Evolutionary conservation across 371 early-diverging fungal species (phyloP), one percentile per base, ranked within the genome.

Genomic region (Mucor saturninus): DNA sequence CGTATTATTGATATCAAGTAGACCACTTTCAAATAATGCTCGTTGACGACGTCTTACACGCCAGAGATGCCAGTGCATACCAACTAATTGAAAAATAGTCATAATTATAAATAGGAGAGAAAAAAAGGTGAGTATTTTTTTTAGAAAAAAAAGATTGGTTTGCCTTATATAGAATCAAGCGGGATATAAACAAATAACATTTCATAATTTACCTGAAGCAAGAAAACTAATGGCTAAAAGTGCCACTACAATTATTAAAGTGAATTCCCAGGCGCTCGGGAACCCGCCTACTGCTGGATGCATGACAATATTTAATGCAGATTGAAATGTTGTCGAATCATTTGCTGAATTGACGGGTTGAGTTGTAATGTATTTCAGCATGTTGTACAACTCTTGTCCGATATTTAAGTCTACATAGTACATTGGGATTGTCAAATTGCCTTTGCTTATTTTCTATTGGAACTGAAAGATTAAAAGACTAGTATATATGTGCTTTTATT

Each of bases 211-310:
- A 83, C 86, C 78, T 54, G 85, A 84, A 49, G 81, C 72, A 29
- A 81, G 50, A 56, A 84, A 76, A 43, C 84, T 80, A 29, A 85
- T 61, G 4, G 79, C 83, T 8, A 85, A 67, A 37, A 86, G 59
- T n/a, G 81, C 79, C 31, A 86, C 79, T 8, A 85, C 82, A 21
- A 86, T 73, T 31, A 84, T 77, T 46, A 86, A 61, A 1, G 81
- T 80, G 60, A 83, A 83, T 66, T 84, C 85, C 86, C 86, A 86
- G 29, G 84, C 73, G 58, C 75, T 76, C 0, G 85, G 75, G 56
- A 80, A 78, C 0, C 71, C 74, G 21, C 75, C 73, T 28, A 74
- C 66, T 15, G 74, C 68, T 13, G 83, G 83, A 56, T 80, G 76
- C 50, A 83, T 61, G 0, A 61, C 59, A 15, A 78, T 71, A 28